phyloP scores from a whole-genome alignment of 495 filamentous ascomycete genomes.

The Neurospora africana region DNA sequence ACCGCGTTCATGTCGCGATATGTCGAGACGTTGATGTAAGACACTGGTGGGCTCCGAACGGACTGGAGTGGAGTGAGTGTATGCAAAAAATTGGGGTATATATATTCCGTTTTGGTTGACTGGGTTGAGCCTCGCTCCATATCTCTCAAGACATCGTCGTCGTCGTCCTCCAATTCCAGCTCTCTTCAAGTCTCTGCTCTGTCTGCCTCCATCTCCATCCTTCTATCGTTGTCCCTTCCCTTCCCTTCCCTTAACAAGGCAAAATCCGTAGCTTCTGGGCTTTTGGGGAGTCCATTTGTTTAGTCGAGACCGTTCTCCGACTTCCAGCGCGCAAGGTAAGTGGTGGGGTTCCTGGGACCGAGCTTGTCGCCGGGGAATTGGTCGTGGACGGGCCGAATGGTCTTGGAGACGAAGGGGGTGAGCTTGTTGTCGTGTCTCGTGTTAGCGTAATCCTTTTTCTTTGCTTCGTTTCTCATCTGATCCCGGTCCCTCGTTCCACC shows the following conservation, averaged over 20 bases:
- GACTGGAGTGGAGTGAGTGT: not conserved
- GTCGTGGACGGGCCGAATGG: constrained; percentile 40
- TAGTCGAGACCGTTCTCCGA: constrained; percentile 53
- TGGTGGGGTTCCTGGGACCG: constrained; percentile 45
- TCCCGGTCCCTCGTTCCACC: not conserved
- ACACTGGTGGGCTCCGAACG: too few species aligned
- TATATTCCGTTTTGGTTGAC: not conserved
- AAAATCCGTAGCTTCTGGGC: not conserved
- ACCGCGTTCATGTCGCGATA: too few species aligned
- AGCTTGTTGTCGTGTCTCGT: constrained; percentile 47
- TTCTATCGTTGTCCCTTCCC: not conserved
- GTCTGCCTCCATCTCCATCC: too few species aligned
- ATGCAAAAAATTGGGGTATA: not conserved
- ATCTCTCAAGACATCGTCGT: not conserved
- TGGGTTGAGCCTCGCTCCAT: not conserved
- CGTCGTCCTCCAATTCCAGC: not conserved
- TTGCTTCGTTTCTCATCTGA: not conserved
- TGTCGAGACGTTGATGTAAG: too few species aligned
- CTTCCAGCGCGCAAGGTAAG: constrained; percentile 61
- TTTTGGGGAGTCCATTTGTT: constrained; percentile 1
- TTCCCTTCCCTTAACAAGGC: not conserved
- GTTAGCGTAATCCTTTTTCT: constrained; percentile 2
- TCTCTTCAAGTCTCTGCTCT: not conserved
- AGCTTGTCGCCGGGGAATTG: constrained; percentile 34
- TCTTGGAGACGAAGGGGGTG: constrained; percentile 73